These are phyloP conservation scores for Solanum appendiculatum DNA, from an alignment of 257 asterid species.

Conservation along the genomic window DNA sequence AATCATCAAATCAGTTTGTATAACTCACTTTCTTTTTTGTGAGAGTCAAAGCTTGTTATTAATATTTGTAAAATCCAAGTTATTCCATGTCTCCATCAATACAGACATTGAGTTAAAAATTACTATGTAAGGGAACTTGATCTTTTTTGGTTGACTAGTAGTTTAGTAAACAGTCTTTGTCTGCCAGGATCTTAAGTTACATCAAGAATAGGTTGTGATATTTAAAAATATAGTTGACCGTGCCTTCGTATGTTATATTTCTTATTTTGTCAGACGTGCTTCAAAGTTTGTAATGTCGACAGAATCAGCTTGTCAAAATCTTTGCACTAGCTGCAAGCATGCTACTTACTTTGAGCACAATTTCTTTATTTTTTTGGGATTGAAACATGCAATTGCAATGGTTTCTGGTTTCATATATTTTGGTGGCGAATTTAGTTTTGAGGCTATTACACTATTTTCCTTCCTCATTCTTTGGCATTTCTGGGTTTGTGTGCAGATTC, in stretches of 20 bases:
- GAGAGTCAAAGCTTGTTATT: no score
- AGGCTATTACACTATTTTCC: background rate
- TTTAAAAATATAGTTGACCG: background rate
- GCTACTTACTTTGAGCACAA: background rate
- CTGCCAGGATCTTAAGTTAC: background rate
- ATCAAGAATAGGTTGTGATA: background rate
- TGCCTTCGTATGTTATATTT: background rate
- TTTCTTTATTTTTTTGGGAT: background rate
- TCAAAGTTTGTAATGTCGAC: background rate
- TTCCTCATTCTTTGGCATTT: background rate
- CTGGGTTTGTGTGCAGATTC: background rate
- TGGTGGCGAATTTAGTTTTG: background rate
- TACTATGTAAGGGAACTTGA: background rate
- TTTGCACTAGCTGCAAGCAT: background rate
- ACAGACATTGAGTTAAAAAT: background rate
- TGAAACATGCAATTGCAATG: background rate
- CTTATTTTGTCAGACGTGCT: background rate
- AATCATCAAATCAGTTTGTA: background rate
- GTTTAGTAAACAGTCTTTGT: background rate
- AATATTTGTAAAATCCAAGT: background rate
- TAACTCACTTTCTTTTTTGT: no score
- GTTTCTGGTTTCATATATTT: background rate
- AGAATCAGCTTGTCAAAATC: background rate
- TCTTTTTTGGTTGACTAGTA: background rate
- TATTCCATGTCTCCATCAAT: background rate